These are phyloP conservation scores for Metschnikowia cerradonensis DNA, from an alignment of 805 yeast genomes.

Conservation along the genomic window DNA sequence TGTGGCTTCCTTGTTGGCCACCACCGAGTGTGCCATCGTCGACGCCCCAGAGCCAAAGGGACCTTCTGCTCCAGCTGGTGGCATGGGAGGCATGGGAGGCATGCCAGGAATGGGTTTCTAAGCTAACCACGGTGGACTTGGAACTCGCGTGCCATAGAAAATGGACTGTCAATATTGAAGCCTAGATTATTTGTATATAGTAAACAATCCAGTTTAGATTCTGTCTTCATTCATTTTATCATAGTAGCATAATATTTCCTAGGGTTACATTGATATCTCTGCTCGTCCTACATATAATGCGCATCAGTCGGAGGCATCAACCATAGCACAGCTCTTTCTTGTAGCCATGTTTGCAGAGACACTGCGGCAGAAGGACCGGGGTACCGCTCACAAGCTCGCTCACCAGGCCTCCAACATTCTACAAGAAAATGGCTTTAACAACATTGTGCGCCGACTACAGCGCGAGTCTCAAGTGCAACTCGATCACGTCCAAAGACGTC, in stretches of 20 bases:
- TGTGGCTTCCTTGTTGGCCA: constrained; percentile 94
- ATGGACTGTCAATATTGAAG: not conserved
- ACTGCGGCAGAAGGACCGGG: not conserved
- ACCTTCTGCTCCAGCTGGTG: constrained; percentile 47
- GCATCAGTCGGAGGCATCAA: not conserved
- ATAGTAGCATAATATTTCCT: not conserved
- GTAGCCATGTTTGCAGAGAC: constrained; percentile 5
- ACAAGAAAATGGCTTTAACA: not conserved
- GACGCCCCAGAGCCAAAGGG: constrained; percentile 84
- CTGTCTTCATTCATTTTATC: not conserved
- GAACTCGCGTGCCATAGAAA: not conserved
- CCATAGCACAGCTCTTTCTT: not conserved
- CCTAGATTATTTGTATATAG: constrained; percentile 8
- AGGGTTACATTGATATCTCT: not conserved
- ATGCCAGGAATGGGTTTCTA: constrained; percentile 32
- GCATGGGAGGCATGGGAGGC: constrained; percentile 36
- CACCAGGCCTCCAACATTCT: not conserved
- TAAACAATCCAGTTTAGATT: not conserved
- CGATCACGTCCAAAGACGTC: constrained; percentile 7
- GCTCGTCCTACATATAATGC: not conserved
- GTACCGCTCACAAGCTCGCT: not conserved
- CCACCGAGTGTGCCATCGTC: constrained; percentile 97
- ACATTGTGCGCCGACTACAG: not conserved
- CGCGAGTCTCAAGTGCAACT: not conserved
- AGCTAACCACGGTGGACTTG: constrained; percentile 1